Percentiles rank a stretch among this genome's conserved stretches.
phyloP scores from a whole-genome alignment of 371 early-diverging fungal genomes.

The Actinomucor elegans region DNA sequence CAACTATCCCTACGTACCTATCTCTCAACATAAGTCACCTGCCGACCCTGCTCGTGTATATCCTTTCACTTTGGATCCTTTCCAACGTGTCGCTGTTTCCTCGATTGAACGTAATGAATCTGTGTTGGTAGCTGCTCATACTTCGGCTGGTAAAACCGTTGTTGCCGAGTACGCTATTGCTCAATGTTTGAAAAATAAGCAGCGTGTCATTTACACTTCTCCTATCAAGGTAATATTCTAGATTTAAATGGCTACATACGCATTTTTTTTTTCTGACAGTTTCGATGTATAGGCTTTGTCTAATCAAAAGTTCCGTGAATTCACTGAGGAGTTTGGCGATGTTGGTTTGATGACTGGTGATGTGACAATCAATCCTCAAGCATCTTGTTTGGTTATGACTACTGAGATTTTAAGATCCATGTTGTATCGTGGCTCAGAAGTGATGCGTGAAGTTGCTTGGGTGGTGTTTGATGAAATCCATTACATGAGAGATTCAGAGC shows the following conservation, averaged over 20 bases:
- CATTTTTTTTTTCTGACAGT: neutral
- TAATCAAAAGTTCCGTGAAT: constrained; percentile 99
- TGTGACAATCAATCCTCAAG: constrained; percentile 97
- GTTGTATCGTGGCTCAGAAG: constrained; percentile 98
- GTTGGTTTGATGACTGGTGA: constrained; percentile 99
- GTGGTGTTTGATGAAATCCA: constrained; percentile 99
- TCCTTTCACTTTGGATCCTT: constrained; percentile 97
- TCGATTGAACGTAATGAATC: constrained; percentile 97
- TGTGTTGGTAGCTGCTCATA: constrained; percentile 98
- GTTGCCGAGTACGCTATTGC: constrained; percentile 99
- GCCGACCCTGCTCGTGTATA: constrained; percentile 87
- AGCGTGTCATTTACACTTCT: constrained; percentile 99
- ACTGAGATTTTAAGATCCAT: constrained; percentile 99
- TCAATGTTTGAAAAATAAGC: constrained; percentile 88
- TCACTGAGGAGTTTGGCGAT: constrained; percentile 97
- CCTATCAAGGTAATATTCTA: constrained; percentile 88
- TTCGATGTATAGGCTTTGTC: constrained; percentile 78
- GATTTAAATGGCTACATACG: neutral
- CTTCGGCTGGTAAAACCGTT: constrained; percentile 99
- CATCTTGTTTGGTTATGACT: constrained; percentile 99
- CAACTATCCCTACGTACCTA: constrained; percentile 83
- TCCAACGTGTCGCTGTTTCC: constrained; percentile 92
- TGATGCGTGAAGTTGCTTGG: constrained; percentile 99
- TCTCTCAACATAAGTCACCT: constrained; percentile 82
- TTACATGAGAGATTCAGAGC: constrained; percentile 96